Conservation (phyloP, 2,329 filamentous ascomycete genomes). For the Fusarium papillatum region DNA sequence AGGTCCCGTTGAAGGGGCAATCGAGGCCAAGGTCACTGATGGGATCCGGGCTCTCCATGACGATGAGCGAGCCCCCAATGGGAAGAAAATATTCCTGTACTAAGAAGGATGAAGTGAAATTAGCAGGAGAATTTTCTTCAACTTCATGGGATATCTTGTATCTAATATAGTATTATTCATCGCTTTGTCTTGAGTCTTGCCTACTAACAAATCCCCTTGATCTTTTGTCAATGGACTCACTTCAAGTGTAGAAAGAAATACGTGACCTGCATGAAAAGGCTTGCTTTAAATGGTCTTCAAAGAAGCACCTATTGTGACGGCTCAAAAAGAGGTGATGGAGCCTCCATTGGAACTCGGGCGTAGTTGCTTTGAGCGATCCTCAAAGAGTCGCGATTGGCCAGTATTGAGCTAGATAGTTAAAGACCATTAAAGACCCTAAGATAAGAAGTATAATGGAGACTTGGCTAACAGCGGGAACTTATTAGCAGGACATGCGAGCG, state of each 20-base stretch:
- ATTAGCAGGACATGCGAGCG: background rate
- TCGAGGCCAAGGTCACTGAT: constrained; percentile 40
- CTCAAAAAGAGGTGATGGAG: background rate
- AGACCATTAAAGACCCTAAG: accelerated
- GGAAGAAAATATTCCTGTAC: no score
- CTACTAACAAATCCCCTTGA: background rate
- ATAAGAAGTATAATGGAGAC: no score
- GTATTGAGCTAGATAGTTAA: background rate
- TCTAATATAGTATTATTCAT: no score
- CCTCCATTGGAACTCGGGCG: background rate
- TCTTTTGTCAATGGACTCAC: no score
- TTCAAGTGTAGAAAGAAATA: background rate
- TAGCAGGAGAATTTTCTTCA: no score
- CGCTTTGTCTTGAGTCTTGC: no score
- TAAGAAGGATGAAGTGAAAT: no score
- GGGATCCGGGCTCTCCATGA: constrained; percentile 24
- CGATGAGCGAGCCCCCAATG: background rate
- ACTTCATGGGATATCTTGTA: no score
- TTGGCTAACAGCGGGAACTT: accelerated
- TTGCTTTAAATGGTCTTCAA: background rate
- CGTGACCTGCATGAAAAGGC: background rate
- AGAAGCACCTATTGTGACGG: background rate
- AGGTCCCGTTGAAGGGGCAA: constrained; percentile 49
- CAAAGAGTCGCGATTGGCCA: background rate
- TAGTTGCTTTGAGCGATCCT: background rate